A percentile compares a stretch with the other conserved stretches of the same genome.
Evolutionary conservation across 2,329 filamentous ascomycete genomes (phyloP).

Genomic region (Verticillium longisporum): DNA sequence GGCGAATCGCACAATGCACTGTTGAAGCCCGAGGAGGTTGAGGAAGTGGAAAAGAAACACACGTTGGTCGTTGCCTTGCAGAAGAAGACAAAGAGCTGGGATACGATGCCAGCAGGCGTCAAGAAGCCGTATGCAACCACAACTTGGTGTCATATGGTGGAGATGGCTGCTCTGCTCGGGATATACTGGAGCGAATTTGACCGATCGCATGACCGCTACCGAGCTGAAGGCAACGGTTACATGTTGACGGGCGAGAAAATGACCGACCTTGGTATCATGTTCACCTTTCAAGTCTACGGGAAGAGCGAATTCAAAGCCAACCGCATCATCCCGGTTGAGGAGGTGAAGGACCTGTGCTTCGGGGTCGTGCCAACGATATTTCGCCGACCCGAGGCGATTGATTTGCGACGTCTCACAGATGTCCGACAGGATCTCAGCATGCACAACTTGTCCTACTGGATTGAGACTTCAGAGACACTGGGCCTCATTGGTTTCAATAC

Average conservation of each 20-base stretch:
- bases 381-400: conserved; percentile 21
- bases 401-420: conserved; percentile 32
- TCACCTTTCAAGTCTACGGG: conserved; percentile 45
- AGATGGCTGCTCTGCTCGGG: conserved; percentile 46
- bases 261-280: conserved; percentile 45
- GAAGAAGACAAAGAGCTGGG: conserved; percentile 40
- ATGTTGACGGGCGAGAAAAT: conserved; percentile 39
- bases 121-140: conserved; percentile 45
- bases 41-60: neutral
- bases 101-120: conserved; percentile 41
- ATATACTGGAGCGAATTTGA: conserved; percentile 56
- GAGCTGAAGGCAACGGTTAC: conserved; percentile 50
- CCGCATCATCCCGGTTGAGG: conserved; percentile 45
- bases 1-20: neutral
- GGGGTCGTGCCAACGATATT: conserved; percentile 51
- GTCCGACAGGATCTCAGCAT: conserved; percentile 33
- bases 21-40: neutral
- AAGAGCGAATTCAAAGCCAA: conserved; percentile 39
- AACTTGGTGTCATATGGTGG: conserved; percentile 48
- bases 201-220: conserved; percentile 40
- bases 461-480: conserved; percentile 45
- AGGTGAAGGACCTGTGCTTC: conserved; percentile 49
- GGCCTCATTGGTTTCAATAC: conserved; percentile 47
- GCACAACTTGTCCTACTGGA: conserved; percentile 39
- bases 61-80: conserved; percentile 36